Base-by-base conservation (phyloP, 2,329 filamentous ascomycete genomes). In the Colletotrichum sp. region DNA sequence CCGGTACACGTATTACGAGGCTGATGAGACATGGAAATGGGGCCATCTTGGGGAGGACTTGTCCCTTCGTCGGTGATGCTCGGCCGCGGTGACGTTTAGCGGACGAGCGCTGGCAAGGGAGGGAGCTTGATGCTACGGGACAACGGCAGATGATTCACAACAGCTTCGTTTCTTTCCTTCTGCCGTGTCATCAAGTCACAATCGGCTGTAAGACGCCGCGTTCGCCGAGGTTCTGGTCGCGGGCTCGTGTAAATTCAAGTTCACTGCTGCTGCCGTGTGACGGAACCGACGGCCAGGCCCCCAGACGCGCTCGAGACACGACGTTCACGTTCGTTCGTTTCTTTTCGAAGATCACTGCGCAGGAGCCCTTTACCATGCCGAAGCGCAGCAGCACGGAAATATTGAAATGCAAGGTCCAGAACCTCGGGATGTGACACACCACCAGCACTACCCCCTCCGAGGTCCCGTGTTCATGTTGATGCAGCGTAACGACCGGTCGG, bases 401-500 rank as follows among this genome's bases (percentile, higher is more conserved):
- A 30, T 30, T 68, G 32, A 63, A 64, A 48, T 72, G 73, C 69
- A 34, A 52, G 68, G 61, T 14, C 63, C 63, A 59, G 32, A 59
- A 64, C 69, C 57, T 68, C 73, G 69, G 69, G 69, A 72, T 48
- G 73, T 64, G 57, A 68, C 73, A 52, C 70, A n/a, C 36, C 67
- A 26, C 26, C 55, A 21, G 13, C 70, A 14, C 36, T 7, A 28
- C 21, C 28, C 21, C 26, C 7, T 39, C 32, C 2, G 48, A 32
- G 73, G 72, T 72, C 52, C 48, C 24, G 32, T 26, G 43, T 57
- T 21, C 34, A 28, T 59, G 68, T 13, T 30, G 52, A 32, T 21
- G 57, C 26, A 64, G 30, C 43, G 57, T 57, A 14, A 30, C 72
- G 59, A 28, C 28, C 26, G 4, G 36, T 24, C n/a, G 43, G 66